phyloP scores from a whole-genome alignment of 176 grass and related monocot species.

The Secale cereale region DNA sequence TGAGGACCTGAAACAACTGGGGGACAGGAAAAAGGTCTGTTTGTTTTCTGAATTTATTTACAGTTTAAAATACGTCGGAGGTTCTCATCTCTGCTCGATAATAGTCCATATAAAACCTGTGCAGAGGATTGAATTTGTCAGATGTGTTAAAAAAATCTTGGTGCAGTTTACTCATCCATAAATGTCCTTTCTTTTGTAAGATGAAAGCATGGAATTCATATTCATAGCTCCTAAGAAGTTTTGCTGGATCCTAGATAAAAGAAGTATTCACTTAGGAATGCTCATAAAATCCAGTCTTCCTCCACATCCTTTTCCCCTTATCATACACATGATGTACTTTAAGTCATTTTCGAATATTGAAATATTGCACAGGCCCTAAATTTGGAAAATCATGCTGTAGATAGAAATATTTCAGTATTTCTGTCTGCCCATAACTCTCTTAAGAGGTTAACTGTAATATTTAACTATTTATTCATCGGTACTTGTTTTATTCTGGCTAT shows the following conservation, averaged over 20 bases:
- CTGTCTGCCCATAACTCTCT: background rate
- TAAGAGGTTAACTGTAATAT: background rate
- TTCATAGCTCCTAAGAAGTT: background rate
- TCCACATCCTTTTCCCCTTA: background rate
- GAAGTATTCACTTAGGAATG: background rate
- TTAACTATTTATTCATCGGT: background rate
- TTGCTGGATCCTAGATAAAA: slow-evolving; percentile 7
- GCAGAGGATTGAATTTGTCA: background rate
- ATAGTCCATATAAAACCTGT: slow-evolving; percentile 5
- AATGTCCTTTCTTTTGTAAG: background rate
- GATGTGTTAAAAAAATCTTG: background rate
- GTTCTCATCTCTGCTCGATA: background rate
- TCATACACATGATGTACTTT: background rate
- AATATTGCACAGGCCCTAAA: background rate
- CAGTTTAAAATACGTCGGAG: background rate
- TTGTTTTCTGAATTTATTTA: slow-evolving; percentile 9
- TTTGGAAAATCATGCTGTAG: background rate
- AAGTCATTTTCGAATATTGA: background rate
- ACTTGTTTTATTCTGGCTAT: slow-evolving; percentile 5
- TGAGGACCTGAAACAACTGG: slow-evolving; percentile 77
- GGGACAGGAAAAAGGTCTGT: slow-evolving; percentile 85
- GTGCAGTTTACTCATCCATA: background rate
- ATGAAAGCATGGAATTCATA: background rate
- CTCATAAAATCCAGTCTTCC: background rate
- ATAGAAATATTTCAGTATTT: slow-evolving; percentile 9